Evolutionary conservation across 1,284 basidiomycete genomes (phyloP), one percentile per base, ranked within the genome.

Genomic region (Anthracocystis walkeri): DNA sequence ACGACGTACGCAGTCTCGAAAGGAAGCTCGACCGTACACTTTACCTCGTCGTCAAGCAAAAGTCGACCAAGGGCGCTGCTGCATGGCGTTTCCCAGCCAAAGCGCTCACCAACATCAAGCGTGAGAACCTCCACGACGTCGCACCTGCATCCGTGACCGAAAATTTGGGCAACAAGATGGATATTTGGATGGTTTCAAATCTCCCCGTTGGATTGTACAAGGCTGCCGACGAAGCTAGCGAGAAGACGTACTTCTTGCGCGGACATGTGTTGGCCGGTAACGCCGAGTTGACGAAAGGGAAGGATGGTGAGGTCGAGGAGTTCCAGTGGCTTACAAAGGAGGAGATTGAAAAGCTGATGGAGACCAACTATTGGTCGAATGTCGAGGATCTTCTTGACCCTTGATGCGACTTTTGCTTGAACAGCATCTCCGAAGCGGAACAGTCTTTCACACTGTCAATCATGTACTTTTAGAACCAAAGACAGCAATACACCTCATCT

Each of bases 281-380:
- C 21, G 69, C 80, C 25, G 48, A 67, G 57, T 50, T 76, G 20
- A 27, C 41, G 23, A 63, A 69, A 14, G 49, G 25, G 4, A 49
- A 64, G 45, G 38, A 74, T 85, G 41, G 75, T 85, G 75, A 86
- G 58, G 87, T 92, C 62, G 87, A 88, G 54, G 92, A 93, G 78
- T 94, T 93, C 87, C 93, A 92, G 21, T 95, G 93, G 93, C 87
- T 95, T 71, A 94, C 93, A 61, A 93, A 93, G 86, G 89, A 94
- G 84, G 93, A 95, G 87, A 90, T 95, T 56, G 87, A 90, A 83
- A 86, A 89, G 44, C 55, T 77, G 41, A 55, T 82, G 46, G 29
- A 59, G 21, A 82, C 86, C 68, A 86, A 88, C 64, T 94, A 94
- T 80, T 95, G 93, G 93, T 82, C 88, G 51, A 89, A 89, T 63